Conservation (phyloP, 495 filamentous ascomycete genomes). For the Talaromyces proteolyticus region DNA sequence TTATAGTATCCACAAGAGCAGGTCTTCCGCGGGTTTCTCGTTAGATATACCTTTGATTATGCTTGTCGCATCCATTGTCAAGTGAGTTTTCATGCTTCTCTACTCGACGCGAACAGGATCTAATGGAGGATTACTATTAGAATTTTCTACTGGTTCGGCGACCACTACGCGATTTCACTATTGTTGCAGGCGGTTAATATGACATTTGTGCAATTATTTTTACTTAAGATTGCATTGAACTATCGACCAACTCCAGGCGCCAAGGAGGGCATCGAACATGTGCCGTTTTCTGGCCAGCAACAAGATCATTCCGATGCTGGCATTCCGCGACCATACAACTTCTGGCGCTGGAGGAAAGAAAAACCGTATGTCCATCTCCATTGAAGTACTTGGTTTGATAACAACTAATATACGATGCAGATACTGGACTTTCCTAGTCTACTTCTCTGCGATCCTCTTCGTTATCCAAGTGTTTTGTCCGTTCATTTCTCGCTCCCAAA, state of each 20-base stretch:
- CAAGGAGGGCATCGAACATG: constrained; percentile 45
- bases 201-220: constrained; percentile 71
- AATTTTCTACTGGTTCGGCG: constrained; percentile 92
- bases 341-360: constrained; percentile 87
- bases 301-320: constrained; percentile 12
- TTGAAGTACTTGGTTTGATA: not conserved
- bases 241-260: constrained; percentile 66
- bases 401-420: constrained; percentile 27
- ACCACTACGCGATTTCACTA: constrained; percentile 72
- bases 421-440: constrained; percentile 83
- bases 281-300: constrained; percentile 30
- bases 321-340: constrained; percentile 68
- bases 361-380: constrained; percentile 58
- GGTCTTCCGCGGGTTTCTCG: constrained; percentile 84
- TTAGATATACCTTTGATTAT: constrained; percentile 94
- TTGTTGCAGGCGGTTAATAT: constrained; percentile 84
- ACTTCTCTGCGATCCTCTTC: constrained; percentile 59
- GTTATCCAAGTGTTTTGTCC: constrained; percentile 69
- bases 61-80: constrained; percentile 88
- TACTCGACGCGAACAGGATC: not conserved
- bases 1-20: constrained; percentile 72
- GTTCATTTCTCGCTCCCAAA: constrained; percentile 50
- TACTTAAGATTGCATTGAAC: constrained; percentile 87
- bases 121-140: constrained; percentile 31
- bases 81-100: constrained; percentile 44